These are phyloP conservation scores for Royoungia palumana DNA, from an alignment of 768 basidiomycete genomes.

Conservation along the genomic window DNA sequence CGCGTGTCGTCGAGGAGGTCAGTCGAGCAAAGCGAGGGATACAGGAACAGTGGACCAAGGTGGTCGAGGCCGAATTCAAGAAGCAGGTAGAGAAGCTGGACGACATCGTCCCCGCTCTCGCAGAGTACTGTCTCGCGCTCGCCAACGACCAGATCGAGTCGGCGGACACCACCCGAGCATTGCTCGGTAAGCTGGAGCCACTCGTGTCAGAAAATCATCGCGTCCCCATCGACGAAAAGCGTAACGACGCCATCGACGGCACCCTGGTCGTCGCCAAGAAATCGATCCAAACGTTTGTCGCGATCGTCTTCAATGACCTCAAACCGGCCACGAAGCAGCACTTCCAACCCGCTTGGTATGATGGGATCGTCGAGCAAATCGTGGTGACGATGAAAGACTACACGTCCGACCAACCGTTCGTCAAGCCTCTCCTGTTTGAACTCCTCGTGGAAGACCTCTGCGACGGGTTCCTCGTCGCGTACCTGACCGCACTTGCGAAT, in stretches of 20 bases:
- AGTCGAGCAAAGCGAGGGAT: constrained; percentile 85
- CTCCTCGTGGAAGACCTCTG: too few species aligned
- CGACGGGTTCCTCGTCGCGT: too few species aligned
- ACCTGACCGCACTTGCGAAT: too few species aligned
- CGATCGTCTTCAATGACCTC: constrained; percentile 92
- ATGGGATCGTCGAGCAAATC: too few species aligned
- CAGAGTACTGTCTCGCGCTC: too few species aligned
- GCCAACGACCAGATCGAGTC: constrained; percentile 98
- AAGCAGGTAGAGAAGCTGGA: constrained; percentile 86
- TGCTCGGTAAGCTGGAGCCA: constrained; percentile 81
- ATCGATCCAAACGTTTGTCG: constrained; percentile 91
- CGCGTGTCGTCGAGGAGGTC: too few species aligned
- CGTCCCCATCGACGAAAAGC: constrained; percentile 71
- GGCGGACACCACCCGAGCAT: constrained; percentile 88
- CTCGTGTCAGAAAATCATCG: constrained; percentile 93
- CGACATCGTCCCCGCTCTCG: constrained; percentile 77
- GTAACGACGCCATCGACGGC: too few species aligned
- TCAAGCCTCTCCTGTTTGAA: too few species aligned
- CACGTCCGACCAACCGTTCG: too few species aligned
- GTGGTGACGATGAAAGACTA: too few species aligned
- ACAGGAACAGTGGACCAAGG: constrained; percentile 84
- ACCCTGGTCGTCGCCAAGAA: too few species aligned
- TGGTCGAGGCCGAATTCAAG: constrained; percentile 82
- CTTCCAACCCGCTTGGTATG: constrained; percentile 88
- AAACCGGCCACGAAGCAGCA: constrained; percentile 81